phyloP scores from a whole-genome alignment of 495 filamentous ascomycete species.

The Gamarada debralockiae region DNA sequence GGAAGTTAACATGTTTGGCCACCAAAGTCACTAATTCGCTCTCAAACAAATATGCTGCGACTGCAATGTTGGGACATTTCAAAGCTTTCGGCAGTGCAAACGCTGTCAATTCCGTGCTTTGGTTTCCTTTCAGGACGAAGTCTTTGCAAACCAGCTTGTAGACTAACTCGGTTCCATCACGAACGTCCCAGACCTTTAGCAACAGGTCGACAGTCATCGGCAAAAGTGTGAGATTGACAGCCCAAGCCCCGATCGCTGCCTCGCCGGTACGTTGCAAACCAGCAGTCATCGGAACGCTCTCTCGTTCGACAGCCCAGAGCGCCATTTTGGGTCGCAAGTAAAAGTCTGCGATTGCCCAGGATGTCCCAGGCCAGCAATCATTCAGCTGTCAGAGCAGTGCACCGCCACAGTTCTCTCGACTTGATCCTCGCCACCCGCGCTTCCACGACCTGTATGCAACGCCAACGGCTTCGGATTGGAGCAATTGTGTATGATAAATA shows the following conservation, averaged over 20 bases:
- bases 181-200: background rate
- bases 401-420: background rate
- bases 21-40: background rate
- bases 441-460: background rate
- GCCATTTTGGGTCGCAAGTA: slow-evolving; percentile 2
- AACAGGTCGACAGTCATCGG: background rate
- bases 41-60: background rate
- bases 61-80: background rate
- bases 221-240: background rate
- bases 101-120: background rate
- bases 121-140: background rate
- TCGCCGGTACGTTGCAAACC: background rate
- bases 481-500: background rate
- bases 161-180: background rate
- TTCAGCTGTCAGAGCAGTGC: background rate
- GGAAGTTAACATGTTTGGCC: background rate
- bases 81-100: background rate
- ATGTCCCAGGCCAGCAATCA: background rate
- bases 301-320: background rate
- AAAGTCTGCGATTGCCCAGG: background rate
- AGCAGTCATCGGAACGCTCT: background rate
- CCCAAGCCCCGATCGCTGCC: background rate
- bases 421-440: background rate
- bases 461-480: background rate
- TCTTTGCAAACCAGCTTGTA: background rate